Conservation (phyloP, 129 eudicot species). For the carrot (Daucus carota) region DNA sequence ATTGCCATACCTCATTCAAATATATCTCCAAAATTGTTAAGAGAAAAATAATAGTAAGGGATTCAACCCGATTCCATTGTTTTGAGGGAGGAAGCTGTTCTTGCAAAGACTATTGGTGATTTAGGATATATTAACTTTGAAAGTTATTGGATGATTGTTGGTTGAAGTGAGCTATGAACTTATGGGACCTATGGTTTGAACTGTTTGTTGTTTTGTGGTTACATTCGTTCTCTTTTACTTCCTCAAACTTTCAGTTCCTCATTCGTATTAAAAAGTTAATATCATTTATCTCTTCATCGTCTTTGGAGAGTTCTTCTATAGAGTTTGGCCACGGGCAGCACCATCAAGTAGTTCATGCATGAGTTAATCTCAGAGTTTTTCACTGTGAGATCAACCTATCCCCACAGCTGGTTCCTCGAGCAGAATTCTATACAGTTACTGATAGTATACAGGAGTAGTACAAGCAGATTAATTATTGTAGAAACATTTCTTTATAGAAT, state of each 20-base stretch:
- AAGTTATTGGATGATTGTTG: neutral
- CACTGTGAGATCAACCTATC: neutral
- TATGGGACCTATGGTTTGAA: neutral
- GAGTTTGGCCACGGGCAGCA: neutral
- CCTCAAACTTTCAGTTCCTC: neutral
- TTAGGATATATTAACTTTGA: neutral
- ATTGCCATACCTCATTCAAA: neutral
- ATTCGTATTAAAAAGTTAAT: no score
- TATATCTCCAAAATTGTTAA: neutral
- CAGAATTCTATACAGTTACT: neutral
- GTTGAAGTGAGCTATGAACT: neutral
- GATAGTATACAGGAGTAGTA: no score
- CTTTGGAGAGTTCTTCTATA: neutral
- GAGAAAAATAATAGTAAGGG: neutral
- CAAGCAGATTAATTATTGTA: neutral
- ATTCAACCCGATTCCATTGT: neutral
- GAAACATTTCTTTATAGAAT: neutral
- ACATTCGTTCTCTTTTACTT: neutral
- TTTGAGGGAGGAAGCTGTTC: neutral
- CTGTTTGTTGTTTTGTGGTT: neutral
- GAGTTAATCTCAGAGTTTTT: neutral
- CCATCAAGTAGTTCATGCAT: neutral
- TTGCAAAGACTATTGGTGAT: conserved; percentile 4
- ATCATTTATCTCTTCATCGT: neutral
- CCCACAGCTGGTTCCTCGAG: neutral